Evolutionary conservation across 345 rosid genomes (phyloP), one percentile per base, ranked within the genome.

Genomic region (Sonneratia alba): DNA sequence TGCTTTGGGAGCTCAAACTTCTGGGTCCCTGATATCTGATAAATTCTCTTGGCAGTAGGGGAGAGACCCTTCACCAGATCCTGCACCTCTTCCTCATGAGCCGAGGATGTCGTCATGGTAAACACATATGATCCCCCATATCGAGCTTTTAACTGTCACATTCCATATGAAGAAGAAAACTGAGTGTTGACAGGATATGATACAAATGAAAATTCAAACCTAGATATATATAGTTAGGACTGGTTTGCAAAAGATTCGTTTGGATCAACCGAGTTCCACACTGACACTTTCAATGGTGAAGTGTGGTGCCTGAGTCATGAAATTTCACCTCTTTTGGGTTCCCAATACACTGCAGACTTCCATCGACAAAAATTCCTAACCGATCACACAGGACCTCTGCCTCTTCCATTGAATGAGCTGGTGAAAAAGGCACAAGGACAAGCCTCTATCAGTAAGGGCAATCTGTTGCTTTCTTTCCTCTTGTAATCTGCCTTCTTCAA

Each of bases 341-440:
- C 70, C 97, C 99, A n/a, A 95, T 84, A 83, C 98, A 95, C 80
- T 92, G 98, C 82, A 95, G 81, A 80, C 91, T 71, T 34, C 99
- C 97, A 57, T 81, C 87, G 0, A 95, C 97, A 32, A 95, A 92
- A 72, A 95, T 86, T 56, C 98, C 99, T 62, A 92, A 61, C 38
- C 99, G 83, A 74, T 90, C 97, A 75, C 98, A 92, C 1, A 92
- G 83, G 72, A 69, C 86, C 73, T 92, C 99, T 61, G 98, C 99
- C 80, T 95, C 99, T 81, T 92, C 99, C 97, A 90, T 90, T 18
- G 98, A 95, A 56, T 92, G 97, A 0, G 98, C 97, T 82, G 75
- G 49, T 47, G 32, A 11, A 42, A 42, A 68, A 13, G 59, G 15
- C 36, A 0, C 37, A 21, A 14, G 19, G 6, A 15, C 14, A 45